Evolutionary conservation across 345 rosid genomes (phyloP).

Genomic region (Melaleuca alternifolia): DNA sequence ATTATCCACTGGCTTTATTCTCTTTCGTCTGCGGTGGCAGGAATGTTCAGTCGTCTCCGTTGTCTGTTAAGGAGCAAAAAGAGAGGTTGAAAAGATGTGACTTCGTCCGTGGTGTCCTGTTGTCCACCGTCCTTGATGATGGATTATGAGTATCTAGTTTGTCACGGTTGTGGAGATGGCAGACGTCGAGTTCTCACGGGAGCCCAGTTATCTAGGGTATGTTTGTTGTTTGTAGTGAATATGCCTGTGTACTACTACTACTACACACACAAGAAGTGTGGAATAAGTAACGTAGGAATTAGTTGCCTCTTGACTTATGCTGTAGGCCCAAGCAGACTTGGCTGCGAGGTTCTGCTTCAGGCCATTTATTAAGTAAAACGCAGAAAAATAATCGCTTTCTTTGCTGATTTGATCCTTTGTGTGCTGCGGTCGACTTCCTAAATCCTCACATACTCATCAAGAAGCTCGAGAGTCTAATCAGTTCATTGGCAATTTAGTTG

Average conservation of each 20-base stretch:
- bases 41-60: constrained; percentile 28
- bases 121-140: constrained; percentile 57
- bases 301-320: constrained; percentile 10
- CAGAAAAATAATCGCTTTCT: neutral
- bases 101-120: constrained; percentile 62
- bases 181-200: neutral
- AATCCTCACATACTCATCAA: neutral
- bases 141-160: constrained; percentile 28
- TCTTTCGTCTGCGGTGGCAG: constrained; percentile 15
- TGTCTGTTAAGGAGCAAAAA: constrained; percentile 67
- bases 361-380: constrained; percentile 8
- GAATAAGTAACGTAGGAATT: constrained; percentile 28
- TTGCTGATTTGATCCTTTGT: neutral
- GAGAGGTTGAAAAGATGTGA: constrained; percentile 60
- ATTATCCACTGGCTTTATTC: neutral
- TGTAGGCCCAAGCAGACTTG: constrained; percentile 10
- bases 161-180: neutral
- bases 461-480: neutral
- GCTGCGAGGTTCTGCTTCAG: constrained; percentile 7
- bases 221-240: neutral
- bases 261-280: constrained; percentile 5
- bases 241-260: constrained; percentile 10
- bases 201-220: constrained; percentile 7
- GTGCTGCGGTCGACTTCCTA: neutral
- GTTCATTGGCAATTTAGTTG: neutral